Evolutionary conservation across 768 basidiomycete genomes (phyloP).

Genomic region (Leccinum disarticulatum): DNA sequence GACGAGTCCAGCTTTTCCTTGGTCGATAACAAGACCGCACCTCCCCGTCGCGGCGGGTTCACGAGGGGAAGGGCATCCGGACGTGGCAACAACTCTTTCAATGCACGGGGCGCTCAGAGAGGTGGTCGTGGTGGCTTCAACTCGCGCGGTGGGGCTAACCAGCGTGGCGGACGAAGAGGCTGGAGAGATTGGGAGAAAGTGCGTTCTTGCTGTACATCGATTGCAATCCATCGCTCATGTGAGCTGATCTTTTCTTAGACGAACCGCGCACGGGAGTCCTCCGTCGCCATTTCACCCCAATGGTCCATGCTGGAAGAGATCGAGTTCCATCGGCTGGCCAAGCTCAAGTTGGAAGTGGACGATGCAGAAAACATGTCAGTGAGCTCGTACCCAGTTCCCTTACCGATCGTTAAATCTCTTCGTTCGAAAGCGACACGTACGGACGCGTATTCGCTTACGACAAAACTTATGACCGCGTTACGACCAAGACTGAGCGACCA

Average conservation of each 20-base stretch:
- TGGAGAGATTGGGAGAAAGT: slow-evolving; percentile 98
- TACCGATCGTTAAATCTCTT: slow-evolving; percentile 8
- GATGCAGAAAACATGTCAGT: slow-evolving; percentile 87
- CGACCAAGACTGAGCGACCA: slow-evolving; percentile 88
- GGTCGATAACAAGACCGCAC: slow-evolving; percentile 82
- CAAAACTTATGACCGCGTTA: slow-evolving; percentile 92
- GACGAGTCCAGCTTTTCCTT: slow-evolving; percentile 97
- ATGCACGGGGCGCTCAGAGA: slow-evolving; percentile 44
- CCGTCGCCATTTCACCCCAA: slow-evolving; percentile 86
- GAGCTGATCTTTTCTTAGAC: slow-evolving; percentile 43
- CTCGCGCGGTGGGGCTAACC: slow-evolving; percentile 42
- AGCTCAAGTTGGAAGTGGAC: slow-evolving; percentile 92
- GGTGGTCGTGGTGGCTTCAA: slow-evolving; percentile 45
- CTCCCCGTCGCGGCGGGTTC: slow-evolving; percentile 71
- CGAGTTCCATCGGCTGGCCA: slow-evolving; percentile 89
- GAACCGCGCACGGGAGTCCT: slow-evolving; percentile 85
- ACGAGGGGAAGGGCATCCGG: slow-evolving; percentile 46
- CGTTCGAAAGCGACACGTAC: slow-evolving; percentile 63
- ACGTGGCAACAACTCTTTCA: slow-evolving; percentile 35
- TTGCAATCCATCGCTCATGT: neutral
- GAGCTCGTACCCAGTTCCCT: neutral
- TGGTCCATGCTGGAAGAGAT: slow-evolving; percentile 98
- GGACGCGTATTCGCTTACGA: slow-evolving; percentile 93
- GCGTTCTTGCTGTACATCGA: slow-evolving; percentile 11
- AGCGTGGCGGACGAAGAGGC: slow-evolving; percentile 52